Percentiles rank a stretch among this genome's conserved stretches.
Evolutionary conservation across 2,329 filamentous ascomycete species (phyloP).

Genomic region (Trichothecium sympodiale): DNA sequence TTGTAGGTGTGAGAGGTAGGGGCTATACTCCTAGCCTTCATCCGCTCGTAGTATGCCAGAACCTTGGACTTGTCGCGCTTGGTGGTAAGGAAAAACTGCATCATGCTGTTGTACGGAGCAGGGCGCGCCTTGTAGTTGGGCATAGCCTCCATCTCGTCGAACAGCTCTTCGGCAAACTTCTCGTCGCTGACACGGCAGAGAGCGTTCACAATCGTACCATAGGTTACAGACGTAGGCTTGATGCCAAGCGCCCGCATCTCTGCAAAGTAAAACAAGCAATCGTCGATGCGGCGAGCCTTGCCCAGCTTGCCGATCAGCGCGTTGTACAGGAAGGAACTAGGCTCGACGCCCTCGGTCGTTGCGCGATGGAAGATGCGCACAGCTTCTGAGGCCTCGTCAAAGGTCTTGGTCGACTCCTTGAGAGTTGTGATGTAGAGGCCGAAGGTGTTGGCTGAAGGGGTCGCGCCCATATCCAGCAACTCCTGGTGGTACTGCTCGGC

Average conservation of each 20-base stretch:
- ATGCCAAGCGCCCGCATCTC: slow-evolving; percentile 93
- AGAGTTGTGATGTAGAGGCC: slow-evolving; percentile 98
- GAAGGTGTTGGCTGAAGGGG: slow-evolving; percentile 94
- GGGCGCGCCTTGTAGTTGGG: slow-evolving; percentile 97
- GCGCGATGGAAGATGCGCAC: slow-evolving; percentile 96
- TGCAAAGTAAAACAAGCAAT: slow-evolving; percentile 94
- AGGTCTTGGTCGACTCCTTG: slow-evolving; percentile 94
- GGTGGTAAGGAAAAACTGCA: slow-evolving; percentile 97
- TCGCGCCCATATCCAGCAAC: slow-evolving; percentile 77
- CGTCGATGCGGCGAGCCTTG: slow-evolving; percentile 94
- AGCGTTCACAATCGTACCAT: slow-evolving; percentile 96
- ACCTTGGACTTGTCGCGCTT: slow-evolving; percentile 95
- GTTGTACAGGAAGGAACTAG: slow-evolving; percentile 95
- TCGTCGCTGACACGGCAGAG: slow-evolving; percentile 95
- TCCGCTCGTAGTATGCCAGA: slow-evolving; percentile 86
- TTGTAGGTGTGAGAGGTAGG: slow-evolving; percentile 97
- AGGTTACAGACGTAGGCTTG: slow-evolving; percentile 93
- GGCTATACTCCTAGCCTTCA: slow-evolving; percentile 76
- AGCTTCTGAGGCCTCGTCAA: slow-evolving; percentile 92
- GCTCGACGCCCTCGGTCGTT: slow-evolving; percentile 86
- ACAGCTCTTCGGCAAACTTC: slow-evolving; percentile 93
- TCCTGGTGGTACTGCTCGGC: slow-evolving; percentile 88
- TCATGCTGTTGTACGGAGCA: slow-evolving; percentile 97
- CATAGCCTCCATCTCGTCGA: slow-evolving; percentile 98
- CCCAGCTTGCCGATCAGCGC: slow-evolving; percentile 96